phyloP scores from a whole-genome alignment of 1,284 basidiomycete genomes.

The Papiliotrema fonsecae region DNA sequence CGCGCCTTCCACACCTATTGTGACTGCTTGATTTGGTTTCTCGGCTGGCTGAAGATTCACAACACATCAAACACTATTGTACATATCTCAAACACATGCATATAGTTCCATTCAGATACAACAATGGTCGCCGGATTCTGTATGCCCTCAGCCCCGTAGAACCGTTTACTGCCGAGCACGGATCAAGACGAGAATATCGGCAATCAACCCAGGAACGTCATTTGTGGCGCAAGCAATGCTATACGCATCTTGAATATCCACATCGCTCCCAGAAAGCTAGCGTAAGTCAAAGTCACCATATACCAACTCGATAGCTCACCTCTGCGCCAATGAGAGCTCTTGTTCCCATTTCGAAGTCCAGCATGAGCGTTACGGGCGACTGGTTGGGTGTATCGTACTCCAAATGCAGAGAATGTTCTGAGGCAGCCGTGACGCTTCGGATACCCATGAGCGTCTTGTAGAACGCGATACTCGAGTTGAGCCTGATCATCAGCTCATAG shows the following conservation, averaged over 20 bases:
- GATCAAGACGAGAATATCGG: constrained; percentile 55
- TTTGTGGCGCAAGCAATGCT: constrained; percentile 62
- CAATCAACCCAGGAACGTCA: constrained; percentile 65
- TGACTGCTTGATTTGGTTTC: neutral
- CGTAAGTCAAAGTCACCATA: no score
- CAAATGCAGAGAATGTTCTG: constrained; percentile 69
- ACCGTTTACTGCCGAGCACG: neutral
- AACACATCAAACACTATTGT: neutral
- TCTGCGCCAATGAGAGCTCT: constrained; percentile 31
- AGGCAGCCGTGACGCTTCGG: constrained; percentile 56
- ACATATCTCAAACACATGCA: neutral
- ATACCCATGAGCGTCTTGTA: constrained; percentile 62
- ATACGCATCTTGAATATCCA: constrained; percentile 60
- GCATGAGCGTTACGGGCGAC: constrained; percentile 21
- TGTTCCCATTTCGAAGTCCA: constrained; percentile 30
- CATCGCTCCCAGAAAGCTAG: constrained; percentile 42
- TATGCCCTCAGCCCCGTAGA: neutral
- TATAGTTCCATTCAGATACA: neutral
- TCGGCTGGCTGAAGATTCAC: neutral
- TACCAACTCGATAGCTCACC: no score
- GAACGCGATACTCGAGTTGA: constrained; percentile 59
- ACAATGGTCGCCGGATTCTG: neutral
- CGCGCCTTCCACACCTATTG: neutral
- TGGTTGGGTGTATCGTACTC: constrained; percentile 52
- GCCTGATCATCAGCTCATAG: constrained; percentile 51